A percentile compares a stretch with the other conserved stretches of the same genome.
Conservation (phyloP, 1,284 basidiomycete genomes). For the Sanghuangporus baumii region DNA sequence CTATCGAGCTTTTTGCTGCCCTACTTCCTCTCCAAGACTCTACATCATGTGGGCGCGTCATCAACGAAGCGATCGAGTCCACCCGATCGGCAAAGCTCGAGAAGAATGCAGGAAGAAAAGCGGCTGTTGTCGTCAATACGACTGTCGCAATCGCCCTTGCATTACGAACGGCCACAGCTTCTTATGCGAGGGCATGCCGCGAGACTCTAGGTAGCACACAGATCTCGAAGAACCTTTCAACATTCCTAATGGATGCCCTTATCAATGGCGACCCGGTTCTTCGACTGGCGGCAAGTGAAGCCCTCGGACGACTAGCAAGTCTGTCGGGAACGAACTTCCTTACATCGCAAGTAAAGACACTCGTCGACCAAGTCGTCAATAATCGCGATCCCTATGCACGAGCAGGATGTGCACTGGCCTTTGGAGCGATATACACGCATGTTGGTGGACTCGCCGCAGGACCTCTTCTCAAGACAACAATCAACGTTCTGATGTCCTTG, state of each 20-base stretch:
- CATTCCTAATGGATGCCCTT: constrained; percentile 82
- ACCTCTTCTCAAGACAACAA: constrained; percentile 92
- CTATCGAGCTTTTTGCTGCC: constrained; percentile 80
- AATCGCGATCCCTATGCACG: constrained; percentile 92
- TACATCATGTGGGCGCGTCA: constrained; percentile 57
- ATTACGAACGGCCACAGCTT: constrained; percentile 55
- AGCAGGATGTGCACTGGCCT: constrained; percentile 90
- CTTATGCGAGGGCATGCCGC: constrained; percentile 48
- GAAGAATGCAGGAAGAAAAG: constrained; percentile 83
- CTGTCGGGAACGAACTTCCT: constrained; percentile 84
- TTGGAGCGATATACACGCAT: constrained; percentile 90
- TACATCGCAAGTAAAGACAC: constrained; percentile 82
- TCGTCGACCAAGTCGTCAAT: constrained; percentile 94
- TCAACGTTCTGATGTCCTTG: constrained; percentile 94
- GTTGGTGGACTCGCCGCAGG: constrained; percentile 94
- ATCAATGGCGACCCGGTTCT: constrained; percentile 78
- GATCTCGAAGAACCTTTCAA: constrained; percentile 64
- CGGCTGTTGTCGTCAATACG: constrained; percentile 82
- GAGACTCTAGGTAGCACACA: constrained; percentile 69
- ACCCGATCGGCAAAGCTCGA: constrained; percentile 79
- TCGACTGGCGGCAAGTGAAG: constrained; percentile 81
- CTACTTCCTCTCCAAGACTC: constrained; percentile 79
- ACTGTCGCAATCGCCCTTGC: constrained; percentile 77
- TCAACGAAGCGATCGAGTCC: constrained; percentile 69
- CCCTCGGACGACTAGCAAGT: constrained; percentile 83